phyloP scores from a whole-genome alignment of 257 asterid genomes.

The Solanum infundibuliforme region DNA sequence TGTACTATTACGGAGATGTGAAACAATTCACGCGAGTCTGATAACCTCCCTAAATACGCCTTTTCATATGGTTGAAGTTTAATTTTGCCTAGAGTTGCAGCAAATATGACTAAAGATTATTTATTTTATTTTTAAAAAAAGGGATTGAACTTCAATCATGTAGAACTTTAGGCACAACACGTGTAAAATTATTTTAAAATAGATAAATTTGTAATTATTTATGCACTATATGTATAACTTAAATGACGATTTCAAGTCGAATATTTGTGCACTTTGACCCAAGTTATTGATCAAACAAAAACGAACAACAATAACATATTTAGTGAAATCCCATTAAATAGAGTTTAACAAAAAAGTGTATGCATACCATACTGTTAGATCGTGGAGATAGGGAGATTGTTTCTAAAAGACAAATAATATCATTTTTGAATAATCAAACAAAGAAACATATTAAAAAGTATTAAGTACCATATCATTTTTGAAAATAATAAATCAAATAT shows the following conservation, averaged over 20 bases:
- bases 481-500: not conserved
- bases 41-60: not conserved
- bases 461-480: not conserved
- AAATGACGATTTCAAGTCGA: not conserved
- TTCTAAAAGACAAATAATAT: too few species aligned
- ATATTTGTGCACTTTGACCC: not conserved
- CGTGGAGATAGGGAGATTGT: too few species aligned
- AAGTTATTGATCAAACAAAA: not conserved
- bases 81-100: not conserved
- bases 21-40: not conserved
- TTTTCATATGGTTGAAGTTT: not conserved
- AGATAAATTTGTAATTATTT: not conserved
- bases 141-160: too few species aligned
- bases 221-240: not conserved
- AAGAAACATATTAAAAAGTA: not conserved
- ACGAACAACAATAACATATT: too few species aligned
- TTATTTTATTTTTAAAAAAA: too few species aligned
- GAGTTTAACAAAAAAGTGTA: too few species aligned
- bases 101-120: not conserved
- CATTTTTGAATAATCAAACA: not conserved
- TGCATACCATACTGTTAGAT: not conserved
- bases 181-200: not conserved
- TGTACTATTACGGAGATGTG: not conserved
- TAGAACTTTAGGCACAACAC: not conserved
- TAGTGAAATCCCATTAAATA: rapidly evolving